These are phyloP conservation scores for Plasmodium cynomolgi DNA, from an alignment of 169 alveolate species.

Conservation along the genomic window DNA sequence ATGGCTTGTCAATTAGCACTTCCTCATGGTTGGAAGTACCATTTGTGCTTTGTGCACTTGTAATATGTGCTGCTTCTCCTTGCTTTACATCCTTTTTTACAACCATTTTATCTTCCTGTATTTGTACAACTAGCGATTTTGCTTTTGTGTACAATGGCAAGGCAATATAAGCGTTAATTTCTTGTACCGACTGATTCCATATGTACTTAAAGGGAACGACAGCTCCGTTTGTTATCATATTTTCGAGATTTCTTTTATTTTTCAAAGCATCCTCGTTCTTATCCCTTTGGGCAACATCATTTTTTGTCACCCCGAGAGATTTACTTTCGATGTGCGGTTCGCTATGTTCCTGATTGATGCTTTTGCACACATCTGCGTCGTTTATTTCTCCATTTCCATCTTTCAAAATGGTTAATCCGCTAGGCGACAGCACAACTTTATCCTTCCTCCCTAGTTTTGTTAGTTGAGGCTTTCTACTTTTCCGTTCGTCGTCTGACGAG, in stretches of 20 bases:
- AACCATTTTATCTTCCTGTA: slow-evolving; percentile 51
- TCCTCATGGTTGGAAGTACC: not conserved
- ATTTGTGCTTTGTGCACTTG: not conserved
- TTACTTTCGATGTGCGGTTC: not conserved
- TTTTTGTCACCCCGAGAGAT: not conserved
- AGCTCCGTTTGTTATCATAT: slow-evolving; percentile 63
- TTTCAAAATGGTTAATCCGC: slow-evolving; percentile 61
- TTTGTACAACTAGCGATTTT: slow-evolving; percentile 36
- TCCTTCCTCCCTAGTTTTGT: slow-evolving; percentile 36
- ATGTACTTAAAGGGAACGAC: slow-evolving; percentile 62
- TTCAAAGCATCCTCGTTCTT: not conserved
- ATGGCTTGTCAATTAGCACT: slow-evolving; percentile 27
- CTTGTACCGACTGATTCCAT: slow-evolving; percentile 65
- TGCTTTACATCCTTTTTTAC: slow-evolving; percentile 17
- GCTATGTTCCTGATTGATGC: not conserved
- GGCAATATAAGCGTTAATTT: slow-evolving; percentile 23
- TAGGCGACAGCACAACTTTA: slow-evolving; percentile 58
- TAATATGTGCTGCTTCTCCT: not conserved
- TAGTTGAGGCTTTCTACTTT: slow-evolving; percentile 41
- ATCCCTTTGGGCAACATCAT: not conserved
- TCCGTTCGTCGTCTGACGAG: slow-evolving; percentile 70
- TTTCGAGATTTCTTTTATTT: slow-evolving; percentile 9
- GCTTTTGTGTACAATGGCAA: slow-evolving; percentile 66
- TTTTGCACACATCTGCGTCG: not conserved
- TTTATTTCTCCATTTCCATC: not conserved